Percentiles rank a stretch among this genome's conserved stretches.
Evolutionary conservation across 805 yeast genomes (phyloP).

Genomic region (Wickerhamiella spandovensis): DNA sequence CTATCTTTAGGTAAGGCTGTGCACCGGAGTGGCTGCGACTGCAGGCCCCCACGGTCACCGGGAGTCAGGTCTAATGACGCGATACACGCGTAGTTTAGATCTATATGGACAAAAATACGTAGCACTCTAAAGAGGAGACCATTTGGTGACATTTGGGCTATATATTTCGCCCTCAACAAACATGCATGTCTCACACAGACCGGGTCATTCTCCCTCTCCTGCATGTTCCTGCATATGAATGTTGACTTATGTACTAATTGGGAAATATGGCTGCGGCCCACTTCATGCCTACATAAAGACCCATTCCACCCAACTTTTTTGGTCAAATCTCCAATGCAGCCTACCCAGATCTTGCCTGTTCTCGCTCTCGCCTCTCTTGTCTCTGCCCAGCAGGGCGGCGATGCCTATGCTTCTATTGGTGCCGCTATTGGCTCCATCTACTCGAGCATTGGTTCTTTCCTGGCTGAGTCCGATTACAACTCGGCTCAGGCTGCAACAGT

Average conservation of each 20-base stretch:
- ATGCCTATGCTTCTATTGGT: conserved; percentile 35
- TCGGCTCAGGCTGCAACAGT: conserved; percentile 5
- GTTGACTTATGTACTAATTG: neutral
- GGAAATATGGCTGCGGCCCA: neutral
- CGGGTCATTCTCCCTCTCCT: neutral
- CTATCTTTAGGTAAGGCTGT: neutral
- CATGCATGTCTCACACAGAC: too few relatives aligned
- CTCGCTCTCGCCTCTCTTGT: neutral
- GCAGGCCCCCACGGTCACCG: neutral
- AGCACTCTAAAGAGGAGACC: too few relatives aligned
- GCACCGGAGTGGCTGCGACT: neutral
- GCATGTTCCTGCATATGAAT: neutral
- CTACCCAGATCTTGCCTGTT: neutral
- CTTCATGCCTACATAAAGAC: neutral
- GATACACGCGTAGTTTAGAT: too few relatives aligned
- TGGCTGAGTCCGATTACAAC: conserved; percentile 6
- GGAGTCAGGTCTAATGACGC: too few relatives aligned
- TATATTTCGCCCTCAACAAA: too few relatives aligned
- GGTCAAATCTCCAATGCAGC: neutral
- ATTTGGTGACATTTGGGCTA: too few relatives aligned
- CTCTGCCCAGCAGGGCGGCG: neutral
- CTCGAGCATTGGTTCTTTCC: conserved; percentile 58
- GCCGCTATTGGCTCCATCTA: conserved; percentile 61
- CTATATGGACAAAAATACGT: too few relatives aligned
- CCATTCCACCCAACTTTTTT: neutral